Evolutionary conservation across 345 rosid species (phyloP).

Genomic region (Pugionium dolabratum): DNA sequence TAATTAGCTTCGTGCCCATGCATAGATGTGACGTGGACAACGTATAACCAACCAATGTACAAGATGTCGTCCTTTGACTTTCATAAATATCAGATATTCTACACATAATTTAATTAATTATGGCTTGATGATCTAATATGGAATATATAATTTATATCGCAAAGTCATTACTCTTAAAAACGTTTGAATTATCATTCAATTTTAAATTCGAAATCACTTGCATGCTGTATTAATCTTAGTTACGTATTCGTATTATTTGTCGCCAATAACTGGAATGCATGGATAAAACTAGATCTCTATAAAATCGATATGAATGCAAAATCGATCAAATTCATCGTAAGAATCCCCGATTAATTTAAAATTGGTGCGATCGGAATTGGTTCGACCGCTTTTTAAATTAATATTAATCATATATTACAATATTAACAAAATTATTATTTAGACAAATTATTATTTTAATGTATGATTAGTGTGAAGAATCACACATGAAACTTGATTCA

Average conservation of each 20-base stretch:
- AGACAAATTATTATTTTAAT: no score
- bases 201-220: conserved; percentile 6
- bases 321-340: no score
- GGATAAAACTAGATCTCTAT: conserved; percentile 8
- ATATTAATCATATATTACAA: no score
- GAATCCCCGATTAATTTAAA: no score
- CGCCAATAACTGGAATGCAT: conserved; percentile 25
- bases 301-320: no score
- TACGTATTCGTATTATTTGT: background rate
- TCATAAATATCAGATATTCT: background rate
- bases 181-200: conserved; percentile 1
- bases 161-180: conserved; percentile 17
- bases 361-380: no score
- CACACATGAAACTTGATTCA: no score
- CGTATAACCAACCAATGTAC: conserved; percentile 34
- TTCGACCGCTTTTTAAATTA: no score
- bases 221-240: conserved; percentile 22
- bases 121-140: background rate
- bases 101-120: background rate
- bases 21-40: conserved; percentile 26
- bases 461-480: no score
- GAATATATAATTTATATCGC: background rate
- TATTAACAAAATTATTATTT: no score
- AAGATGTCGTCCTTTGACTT: conserved; percentile 35
- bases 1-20: conserved; percentile 10